Conservation (phyloP, 2,329 filamentous ascomycete species). For the Drechslerella coelobrocha region DNA sequence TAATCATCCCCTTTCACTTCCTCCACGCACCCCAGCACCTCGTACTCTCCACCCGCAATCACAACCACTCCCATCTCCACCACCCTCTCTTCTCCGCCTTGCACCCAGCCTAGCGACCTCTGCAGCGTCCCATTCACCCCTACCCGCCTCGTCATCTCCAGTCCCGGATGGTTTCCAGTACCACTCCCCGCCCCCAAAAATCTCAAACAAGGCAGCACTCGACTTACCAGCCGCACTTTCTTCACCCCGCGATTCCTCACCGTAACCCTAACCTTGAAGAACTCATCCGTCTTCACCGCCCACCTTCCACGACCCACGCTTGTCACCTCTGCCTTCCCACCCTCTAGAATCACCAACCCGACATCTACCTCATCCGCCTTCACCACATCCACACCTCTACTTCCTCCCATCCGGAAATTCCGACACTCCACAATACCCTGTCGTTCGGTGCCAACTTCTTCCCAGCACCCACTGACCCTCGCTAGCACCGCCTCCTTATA, state of each 20-base stretch:
- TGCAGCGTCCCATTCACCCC: slow-evolving; percentile 86
- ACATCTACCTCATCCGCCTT: slow-evolving; percentile 80
- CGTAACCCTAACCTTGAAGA: slow-evolving; percentile 72
- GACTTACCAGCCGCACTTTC: slow-evolving; percentile 74
- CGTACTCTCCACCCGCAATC: slow-evolving; percentile 81
- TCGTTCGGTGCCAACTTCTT: slow-evolving; percentile 65
- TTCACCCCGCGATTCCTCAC: slow-evolving; percentile 75
- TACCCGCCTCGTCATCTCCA: slow-evolving; percentile 79
- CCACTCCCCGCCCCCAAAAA: slow-evolving; percentile 27
- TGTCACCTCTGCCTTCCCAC: slow-evolving; percentile 11
- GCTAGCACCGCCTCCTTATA: slow-evolving; percentile 82
- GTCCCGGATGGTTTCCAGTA: slow-evolving; percentile 3
- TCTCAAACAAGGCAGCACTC: slow-evolving; percentile 77
- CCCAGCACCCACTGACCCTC: slow-evolving; percentile 74
- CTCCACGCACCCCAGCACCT: slow-evolving; percentile 80
- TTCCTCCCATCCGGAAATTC: slow-evolving; percentile 70
- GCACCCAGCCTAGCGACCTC: slow-evolving; percentile 70
- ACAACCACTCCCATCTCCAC: slow-evolving; percentile 74
- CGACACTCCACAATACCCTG: slow-evolving; percentile 77
- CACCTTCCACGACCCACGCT: slow-evolving; percentile 34
- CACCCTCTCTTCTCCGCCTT: slow-evolving; percentile 66
- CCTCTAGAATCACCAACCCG: slow-evolving; percentile 3
- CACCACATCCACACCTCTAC: slow-evolving; percentile 76
- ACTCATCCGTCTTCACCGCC: slow-evolving; percentile 64
- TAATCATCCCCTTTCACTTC: slow-evolving; percentile 65